Evolutionary conservation across 768 basidiomycete species (phyloP), one percentile per base, ranked within the genome.

Genomic region (Russula olivacea): DNA sequence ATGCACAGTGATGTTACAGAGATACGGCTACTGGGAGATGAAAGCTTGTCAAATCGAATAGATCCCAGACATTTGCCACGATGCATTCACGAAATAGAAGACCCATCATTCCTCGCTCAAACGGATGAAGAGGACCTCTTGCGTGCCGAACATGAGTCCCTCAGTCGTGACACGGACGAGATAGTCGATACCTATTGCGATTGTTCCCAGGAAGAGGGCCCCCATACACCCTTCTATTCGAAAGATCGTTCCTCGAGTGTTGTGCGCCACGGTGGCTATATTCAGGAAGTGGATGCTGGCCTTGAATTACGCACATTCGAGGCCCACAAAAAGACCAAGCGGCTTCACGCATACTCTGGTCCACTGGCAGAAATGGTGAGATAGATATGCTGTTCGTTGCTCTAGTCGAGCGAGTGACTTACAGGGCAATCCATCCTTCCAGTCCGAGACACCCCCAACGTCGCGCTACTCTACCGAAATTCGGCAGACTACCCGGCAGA

Each of bases 31-130:
- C 32, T 21, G 28, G 49, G 54, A 45, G 50, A 53, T 32, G 61
- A 59, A 28, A 49, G 32, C 30, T 49, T 66, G 25, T 60, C 64
- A 21, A 51, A 59, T 11, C 59, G 49, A 55, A 25, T 17, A 11
- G 56, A 48, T 19, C 55, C 28, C 49, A 60, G n/a, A 36, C 61
- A 38, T 34, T 45, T 9, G 19, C 66, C 61, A 21, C 64, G 32
- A 60, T 85, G 83, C 70, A 86, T 85, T 57, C 84, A 86, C 69
- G 82, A 86, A 67, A 66, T 85, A 10, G 77, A 76, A 54, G 72
- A 73, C n/a, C 68, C 69, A 11, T 71, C 72, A 12, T 71, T 71
- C 74, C 25, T 74, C 74, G 58, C 61, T 25, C 47, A 59, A 50
- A 55, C 38, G 15, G 63, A 63, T 41, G 53, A 62, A 12, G 67